Conservation (phyloP, 495 filamentous ascomycete genomes). For the Recurvomyces mirabilis region DNA sequence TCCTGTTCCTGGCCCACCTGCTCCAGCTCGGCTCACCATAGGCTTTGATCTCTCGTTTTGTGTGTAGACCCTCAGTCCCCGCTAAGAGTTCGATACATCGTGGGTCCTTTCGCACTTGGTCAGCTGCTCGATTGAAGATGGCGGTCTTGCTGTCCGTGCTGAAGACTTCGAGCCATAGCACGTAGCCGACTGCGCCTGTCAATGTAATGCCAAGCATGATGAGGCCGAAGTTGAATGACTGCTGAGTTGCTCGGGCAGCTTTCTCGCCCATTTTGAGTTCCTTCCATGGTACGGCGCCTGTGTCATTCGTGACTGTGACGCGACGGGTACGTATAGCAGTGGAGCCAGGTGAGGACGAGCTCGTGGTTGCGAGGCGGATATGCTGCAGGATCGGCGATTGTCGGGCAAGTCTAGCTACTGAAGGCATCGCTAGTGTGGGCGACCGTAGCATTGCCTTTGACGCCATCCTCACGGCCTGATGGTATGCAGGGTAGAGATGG, state of each 20-base stretch:
- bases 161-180: constrained; percentile 81
- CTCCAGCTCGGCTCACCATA: constrained; percentile 75
- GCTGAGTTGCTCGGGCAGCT: constrained; percentile 73
- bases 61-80: constrained; percentile 19
- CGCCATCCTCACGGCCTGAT: too few species aligned
- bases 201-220: constrained; percentile 62
- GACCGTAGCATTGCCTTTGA: background rate
- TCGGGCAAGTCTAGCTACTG: background rate
- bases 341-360: constrained; percentile 2
- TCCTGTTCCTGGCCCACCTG: constrained; percentile 74
- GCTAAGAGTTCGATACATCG: constrained; percentile 67
- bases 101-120: constrained; percentile 61
- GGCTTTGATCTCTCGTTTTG: constrained; percentile 61
- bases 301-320: constrained; percentile 71
- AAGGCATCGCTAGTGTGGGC: background rate
- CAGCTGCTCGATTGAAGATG: constrained; percentile 80
- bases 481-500: too few species aligned
- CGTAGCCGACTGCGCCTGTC: constrained; percentile 49
- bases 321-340: constrained; percentile 13
- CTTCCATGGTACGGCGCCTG: constrained; percentile 68
- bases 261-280: constrained; percentile 68
- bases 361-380: constrained; percentile 9
- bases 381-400: background rate
- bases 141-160: constrained; percentile 71
- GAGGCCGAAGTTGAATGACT: constrained; percentile 74